These are phyloP conservation scores for Populus deltoides DNA, from an alignment of 345 rosid species.

Conservation along the genomic window DNA sequence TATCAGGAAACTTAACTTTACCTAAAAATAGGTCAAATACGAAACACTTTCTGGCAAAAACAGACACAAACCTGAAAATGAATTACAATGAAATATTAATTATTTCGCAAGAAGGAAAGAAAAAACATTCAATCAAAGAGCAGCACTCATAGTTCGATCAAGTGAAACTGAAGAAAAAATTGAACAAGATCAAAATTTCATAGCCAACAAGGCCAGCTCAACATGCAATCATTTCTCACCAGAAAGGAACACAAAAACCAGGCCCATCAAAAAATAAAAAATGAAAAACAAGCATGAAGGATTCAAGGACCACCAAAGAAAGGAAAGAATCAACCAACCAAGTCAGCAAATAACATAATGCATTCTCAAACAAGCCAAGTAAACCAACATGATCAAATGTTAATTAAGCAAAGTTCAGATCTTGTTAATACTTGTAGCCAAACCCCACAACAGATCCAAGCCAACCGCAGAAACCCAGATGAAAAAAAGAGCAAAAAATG, in stretches of 20 bases:
- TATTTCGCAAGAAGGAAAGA: not conserved
- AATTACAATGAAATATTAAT: not conserved
- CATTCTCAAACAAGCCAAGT: slow-evolving; percentile 8
- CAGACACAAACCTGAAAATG: not conserved
- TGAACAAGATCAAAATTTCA: not conserved
- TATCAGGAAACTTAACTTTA: not conserved
- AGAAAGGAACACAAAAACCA: slow-evolving; percentile 1
- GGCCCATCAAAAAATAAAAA: not conserved
- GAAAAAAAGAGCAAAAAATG: slow-evolving; percentile 18
- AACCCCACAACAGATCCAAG: slow-evolving; percentile 43
- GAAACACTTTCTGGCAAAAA: slow-evolving; percentile 15
- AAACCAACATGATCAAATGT: slow-evolving; percentile 13
- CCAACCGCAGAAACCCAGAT: slow-evolving; percentile 29
- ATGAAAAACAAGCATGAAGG: slow-evolving; percentile 3
- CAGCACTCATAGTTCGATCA: slow-evolving; percentile 13
- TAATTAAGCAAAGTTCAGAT: slow-evolving; percentile 37
- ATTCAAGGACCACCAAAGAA: slow-evolving; percentile 29
- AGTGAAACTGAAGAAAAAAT: not conserved
- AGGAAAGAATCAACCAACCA: slow-evolving; percentile 20
- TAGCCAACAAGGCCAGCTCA: slow-evolving; percentile 4
- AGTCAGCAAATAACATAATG: slow-evolving; percentile 21
- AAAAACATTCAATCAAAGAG: slow-evolving; percentile 11
- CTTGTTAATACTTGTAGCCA: slow-evolving; percentile 28
- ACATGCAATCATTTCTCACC: not conserved
- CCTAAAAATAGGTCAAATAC: slow-evolving; percentile 4